Evolutionary conservation across 192 early-diverging fungal species (phyloP).

Genomic region (Haplosporangium gracile): DNA sequence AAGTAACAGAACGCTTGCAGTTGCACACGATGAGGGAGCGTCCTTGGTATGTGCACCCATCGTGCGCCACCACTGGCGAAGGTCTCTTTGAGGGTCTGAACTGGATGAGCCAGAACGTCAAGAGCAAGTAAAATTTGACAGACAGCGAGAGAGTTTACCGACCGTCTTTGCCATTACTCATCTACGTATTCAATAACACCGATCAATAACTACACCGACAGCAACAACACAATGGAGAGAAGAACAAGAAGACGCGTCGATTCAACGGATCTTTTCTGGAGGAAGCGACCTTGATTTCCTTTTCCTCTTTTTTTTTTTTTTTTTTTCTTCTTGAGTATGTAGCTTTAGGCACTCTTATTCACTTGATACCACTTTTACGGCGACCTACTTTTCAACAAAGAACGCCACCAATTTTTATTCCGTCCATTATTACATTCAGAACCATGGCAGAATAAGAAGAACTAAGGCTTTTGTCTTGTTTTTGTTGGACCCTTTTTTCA

Average conservation of each 20-base stretch:
- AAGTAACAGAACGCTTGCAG: constrained; percentile 93
- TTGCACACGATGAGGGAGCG: constrained; percentile 89
- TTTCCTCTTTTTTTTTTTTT: neutral
- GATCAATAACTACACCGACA: neutral
- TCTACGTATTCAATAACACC: neutral
- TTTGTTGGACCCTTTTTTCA: neutral
- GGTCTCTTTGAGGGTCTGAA: constrained; percentile 88
- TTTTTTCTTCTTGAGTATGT: neutral
- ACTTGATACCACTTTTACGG: neutral
- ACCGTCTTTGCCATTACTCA: neutral
- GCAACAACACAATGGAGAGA: neutral
- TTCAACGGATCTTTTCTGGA: neutral
- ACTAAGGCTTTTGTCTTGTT: neutral
- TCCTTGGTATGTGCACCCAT: constrained; percentile 94
- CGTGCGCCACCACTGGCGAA: constrained; percentile 86
- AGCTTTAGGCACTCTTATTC: neutral
- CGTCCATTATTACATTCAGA: neutral
- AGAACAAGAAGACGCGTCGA: neutral
- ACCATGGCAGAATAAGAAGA: neutral
- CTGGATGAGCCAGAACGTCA: constrained; percentile 89
- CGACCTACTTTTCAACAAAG: constrained; percentile 1
- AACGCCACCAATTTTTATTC: neutral
- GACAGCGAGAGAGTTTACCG: neutral
- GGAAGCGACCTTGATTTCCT: neutral
- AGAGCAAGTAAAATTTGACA: constrained; percentile 55